Percentiles rank a stretch among this genome's conserved stretches.
Conservation (phyloP, 2,329 filamentous ascomycete species). For the Calycina marina region DNA sequence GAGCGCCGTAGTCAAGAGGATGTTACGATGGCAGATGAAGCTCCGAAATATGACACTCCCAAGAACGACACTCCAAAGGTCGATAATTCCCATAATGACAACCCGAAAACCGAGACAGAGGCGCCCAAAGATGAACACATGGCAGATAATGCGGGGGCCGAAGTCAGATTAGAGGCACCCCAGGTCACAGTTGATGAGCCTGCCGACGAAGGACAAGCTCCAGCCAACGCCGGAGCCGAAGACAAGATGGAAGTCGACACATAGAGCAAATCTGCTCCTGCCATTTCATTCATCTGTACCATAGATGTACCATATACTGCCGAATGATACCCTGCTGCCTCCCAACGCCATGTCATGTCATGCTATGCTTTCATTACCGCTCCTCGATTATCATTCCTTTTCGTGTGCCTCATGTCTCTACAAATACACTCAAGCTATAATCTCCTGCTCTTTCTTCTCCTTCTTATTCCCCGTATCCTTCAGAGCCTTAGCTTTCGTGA, state of each 20-base stretch:
- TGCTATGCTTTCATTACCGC: too few species aligned
- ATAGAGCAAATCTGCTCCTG: background rate
- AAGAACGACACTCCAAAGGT: too few species aligned
- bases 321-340: slow-evolving; percentile 15
- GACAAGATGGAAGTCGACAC: slow-evolving; percentile 52
- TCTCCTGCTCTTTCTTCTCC: too few species aligned
- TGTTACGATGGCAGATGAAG: slow-evolving; percentile 38
- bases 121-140: too few species aligned
- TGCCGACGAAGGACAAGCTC: slow-evolving; percentile 8
- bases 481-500: slow-evolving; percentile 33
- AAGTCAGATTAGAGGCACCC: slow-evolving; percentile 26
- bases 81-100: too few species aligned
- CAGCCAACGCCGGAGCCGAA: slow-evolving; percentile 24
- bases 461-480: too few species aligned
- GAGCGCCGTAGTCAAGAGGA: slow-evolving; percentile 10
- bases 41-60: too few species aligned
- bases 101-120: too few species aligned
- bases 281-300: slow-evolving; percentile 13
- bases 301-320: too few species aligned
- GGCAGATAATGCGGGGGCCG: slow-evolving; percentile 11
- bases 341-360: too few species aligned
- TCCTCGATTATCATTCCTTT: slow-evolving; percentile 3
- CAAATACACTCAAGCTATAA: too few species aligned
- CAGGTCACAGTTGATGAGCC: slow-evolving; percentile 35
- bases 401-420: too few species aligned